A percentile compares a stretch with the other conserved stretches of the same genome.
Conservation (phyloP, 345 rosid genomes). For the Bruguiera sexangula region DNA sequence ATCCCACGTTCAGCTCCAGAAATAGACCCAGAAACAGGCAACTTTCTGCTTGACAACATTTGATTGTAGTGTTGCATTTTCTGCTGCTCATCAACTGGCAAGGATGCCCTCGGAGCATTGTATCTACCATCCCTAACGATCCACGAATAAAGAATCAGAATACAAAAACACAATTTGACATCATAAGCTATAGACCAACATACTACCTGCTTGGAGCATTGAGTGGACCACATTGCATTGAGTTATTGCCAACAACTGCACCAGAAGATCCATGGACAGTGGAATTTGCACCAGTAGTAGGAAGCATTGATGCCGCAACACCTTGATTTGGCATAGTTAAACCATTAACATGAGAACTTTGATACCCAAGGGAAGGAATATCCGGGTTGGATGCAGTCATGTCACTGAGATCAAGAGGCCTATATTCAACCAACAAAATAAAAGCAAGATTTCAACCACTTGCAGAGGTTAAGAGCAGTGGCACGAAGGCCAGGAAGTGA, state of each 20-base stretch:
- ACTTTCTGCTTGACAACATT: conserved; percentile 58
- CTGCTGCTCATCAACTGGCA: conserved; percentile 80
- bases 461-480: conserved; percentile 11
- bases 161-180: conserved; percentile 13
- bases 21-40: conserved; percentile 62
- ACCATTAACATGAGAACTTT: conserved; percentile 55
- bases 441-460: conserved; percentile 17
- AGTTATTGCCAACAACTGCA: conserved; percentile 51
- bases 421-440: conserved; percentile 43
- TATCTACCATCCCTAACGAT: conserved; percentile 68
- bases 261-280: conserved; percentile 65
- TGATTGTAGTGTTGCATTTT: conserved; percentile 69
- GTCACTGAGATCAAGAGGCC: conserved; percentile 96
- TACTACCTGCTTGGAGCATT: conserved; percentile 57
- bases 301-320: conserved; percentile 52
- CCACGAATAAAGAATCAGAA: conserved; percentile 16
- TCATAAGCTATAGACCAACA: conserved; percentile 14
- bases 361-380: conserved; percentile 50
- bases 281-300: conserved; percentile 61
- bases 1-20: conserved; percentile 65
- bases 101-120: conserved; percentile 63
- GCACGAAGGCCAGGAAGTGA: background rate
- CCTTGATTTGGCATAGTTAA: conserved; percentile 63
- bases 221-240: conserved; percentile 57
- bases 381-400: conserved; percentile 59